These are phyloP conservation scores for Lichtheimia ramosa DNA, from an alignment of 371 early-diverging fungal genomes.

Conservation along the genomic window DNA sequence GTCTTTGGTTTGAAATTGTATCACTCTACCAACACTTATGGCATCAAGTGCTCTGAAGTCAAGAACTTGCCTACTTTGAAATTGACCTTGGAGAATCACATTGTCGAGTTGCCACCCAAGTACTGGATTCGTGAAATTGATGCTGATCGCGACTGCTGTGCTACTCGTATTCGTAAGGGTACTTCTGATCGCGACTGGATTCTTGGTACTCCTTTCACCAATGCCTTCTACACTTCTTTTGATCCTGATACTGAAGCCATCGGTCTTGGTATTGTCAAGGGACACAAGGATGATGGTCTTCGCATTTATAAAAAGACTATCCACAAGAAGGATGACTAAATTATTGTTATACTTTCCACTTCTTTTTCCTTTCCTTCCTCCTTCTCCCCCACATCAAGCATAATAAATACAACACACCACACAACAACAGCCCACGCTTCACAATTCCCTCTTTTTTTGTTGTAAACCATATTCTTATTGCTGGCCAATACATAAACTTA, in stretches of 20 bases:
- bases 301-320: constrained; percentile 18
- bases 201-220: constrained; percentile 44
- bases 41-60: constrained; percentile 45
- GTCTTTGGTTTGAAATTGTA: constrained; percentile 43
- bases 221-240: constrained; percentile 49
- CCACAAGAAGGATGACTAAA: neutral
- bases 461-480: too few relatives aligned
- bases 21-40: constrained; percentile 34
- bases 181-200: constrained; percentile 39
- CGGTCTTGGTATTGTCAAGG: constrained; percentile 42
- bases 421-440: too few relatives aligned
- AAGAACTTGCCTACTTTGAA: constrained; percentile 38
- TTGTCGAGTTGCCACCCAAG: constrained; percentile 36
- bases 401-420: too few relatives aligned
- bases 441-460: too few relatives aligned
- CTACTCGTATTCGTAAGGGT: constrained; percentile 37
- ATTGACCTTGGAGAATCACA: constrained; percentile 31
- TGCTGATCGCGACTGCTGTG: constrained; percentile 38
- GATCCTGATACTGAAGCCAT: constrained; percentile 35
- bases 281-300: constrained; percentile 33
- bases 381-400: too few relatives aligned
- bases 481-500: too few relatives aligned
- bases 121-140: constrained; percentile 44
- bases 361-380: too few relatives aligned
- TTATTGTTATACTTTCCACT: too few relatives aligned